Evolutionary conservation across 2,329 filamentous ascomycete genomes (phyloP).

Genomic region (Drechslerella dactyloides): DNA sequence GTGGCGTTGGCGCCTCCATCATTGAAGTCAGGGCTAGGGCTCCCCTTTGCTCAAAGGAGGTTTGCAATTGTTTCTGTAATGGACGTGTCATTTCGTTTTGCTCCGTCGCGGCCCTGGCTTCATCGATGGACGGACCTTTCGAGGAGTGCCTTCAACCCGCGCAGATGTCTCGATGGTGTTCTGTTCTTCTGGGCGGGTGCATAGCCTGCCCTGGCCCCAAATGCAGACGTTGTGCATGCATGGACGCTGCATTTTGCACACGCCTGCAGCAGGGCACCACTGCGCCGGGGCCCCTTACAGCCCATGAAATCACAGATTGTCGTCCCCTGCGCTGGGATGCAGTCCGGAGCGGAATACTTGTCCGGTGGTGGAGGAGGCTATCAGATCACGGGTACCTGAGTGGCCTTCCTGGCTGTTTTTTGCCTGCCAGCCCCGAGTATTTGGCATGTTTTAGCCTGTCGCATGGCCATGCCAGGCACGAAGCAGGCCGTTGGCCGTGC

Average conservation of each 20-base stretch:
- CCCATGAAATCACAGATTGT: background rate
- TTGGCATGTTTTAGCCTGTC: constrained; percentile 40
- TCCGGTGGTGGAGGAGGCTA: background rate
- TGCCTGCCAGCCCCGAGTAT: background rate
- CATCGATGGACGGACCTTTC: background rate
- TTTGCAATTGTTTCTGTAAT: background rate
- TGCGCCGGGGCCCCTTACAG: constrained; percentile 5
- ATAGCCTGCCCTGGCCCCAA: background rate
- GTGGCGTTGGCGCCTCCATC: background rate
- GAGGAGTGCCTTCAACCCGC: background rate
- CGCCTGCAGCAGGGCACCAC: background rate
- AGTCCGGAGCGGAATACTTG: background rate
- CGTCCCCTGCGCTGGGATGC: background rate
- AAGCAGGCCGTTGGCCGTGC: background rate
- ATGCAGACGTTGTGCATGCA: background rate
- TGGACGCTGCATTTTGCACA: background rate
- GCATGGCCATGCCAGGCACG: constrained; percentile 29
- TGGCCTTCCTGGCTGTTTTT: background rate
- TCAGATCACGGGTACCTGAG: constrained; percentile 21
- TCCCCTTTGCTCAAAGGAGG: background rate
- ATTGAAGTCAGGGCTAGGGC: background rate
- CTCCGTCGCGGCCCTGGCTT: background rate
- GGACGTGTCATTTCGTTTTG: background rate
- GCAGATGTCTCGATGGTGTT: background rate
- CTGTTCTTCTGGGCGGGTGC: background rate